Evolutionary conservation across 192 early-diverging fungal genomes (phyloP).

Genomic region (Cetraspora pellucida): DNA sequence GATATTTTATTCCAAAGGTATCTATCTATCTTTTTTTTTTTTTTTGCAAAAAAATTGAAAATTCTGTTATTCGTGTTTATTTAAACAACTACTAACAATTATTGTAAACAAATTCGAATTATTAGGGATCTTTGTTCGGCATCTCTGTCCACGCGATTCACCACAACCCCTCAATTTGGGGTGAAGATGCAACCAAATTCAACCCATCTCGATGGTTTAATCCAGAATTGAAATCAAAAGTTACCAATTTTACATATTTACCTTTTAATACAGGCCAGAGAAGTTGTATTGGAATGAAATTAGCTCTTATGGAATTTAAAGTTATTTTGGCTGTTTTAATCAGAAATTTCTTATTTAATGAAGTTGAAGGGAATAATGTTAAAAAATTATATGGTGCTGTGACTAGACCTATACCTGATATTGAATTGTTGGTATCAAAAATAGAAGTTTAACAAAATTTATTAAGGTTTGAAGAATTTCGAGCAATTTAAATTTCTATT

Average conservation of each 20-base stretch:
- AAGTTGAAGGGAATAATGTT: not conserved
- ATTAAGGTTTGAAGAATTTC: too few relatives aligned
- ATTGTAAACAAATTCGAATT: not conserved
- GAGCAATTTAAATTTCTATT: too few relatives aligned
- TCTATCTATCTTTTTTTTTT: too few relatives aligned
- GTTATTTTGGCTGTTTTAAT: constrained; percentile 40
- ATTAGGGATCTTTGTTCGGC: constrained; percentile 39
- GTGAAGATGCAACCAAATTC: constrained; percentile 54
- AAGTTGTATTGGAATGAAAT: constrained; percentile 58
- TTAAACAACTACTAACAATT: not conserved
- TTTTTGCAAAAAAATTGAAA: too few relatives aligned
- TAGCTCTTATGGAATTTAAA: constrained; percentile 61
- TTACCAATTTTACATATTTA: constrained; percentile 36
- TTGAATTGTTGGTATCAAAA: too few relatives aligned
- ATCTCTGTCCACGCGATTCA: constrained; percentile 47
- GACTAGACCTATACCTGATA: too few relatives aligned
- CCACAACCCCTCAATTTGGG: constrained; percentile 46
- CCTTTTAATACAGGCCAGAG: constrained; percentile 57
- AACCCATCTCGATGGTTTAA: constrained; percentile 59
- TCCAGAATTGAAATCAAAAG: constrained; percentile 31
- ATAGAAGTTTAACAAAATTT: too few relatives aligned
- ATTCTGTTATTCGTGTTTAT: not conserved
- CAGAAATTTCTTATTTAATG: constrained; percentile 18
- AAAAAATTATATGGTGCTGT: too few relatives aligned
- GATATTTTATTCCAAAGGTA: constrained; percentile 55